Base-by-base conservation (phyloP, 208 protist species). In the Crithidia thermophila region DNA sequence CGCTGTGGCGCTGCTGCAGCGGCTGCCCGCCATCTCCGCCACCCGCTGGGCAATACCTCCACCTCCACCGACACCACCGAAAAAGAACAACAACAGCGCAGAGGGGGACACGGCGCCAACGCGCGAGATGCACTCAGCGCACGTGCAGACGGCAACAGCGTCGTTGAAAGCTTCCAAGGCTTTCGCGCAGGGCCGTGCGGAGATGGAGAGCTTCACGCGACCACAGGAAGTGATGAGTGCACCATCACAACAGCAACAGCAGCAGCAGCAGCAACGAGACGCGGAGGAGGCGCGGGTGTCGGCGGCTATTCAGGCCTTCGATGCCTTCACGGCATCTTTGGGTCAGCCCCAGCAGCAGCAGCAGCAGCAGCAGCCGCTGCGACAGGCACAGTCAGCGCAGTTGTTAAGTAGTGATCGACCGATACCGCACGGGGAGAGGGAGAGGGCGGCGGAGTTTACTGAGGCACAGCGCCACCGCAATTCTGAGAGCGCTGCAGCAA, bases 1-100 rank as follows among this genome's bases (percentile, higher is more conserved):
- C 63, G 81, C 85, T 10, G 46, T 91, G 27, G 27, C 75, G 23
- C 60, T 91, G 39, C 71, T 91, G 60, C 62, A 71, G 13, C 69
- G 56, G 21, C 55, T 91, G 20, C 67, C 71, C 25, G 64, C 72
- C 40, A 61, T 78, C 57, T 36, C 55, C 25, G 72, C 65, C 0
- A 67, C 62, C 10, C 76, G 50, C 14, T 72, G 63, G 75, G 25
- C 23, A 23, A 23, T 69, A 37, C 52, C 65, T 13, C 25, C 11
- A 55, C 18, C 59, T 18, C n/a, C 33, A 18, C 21, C 7, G 9
- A 34, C 23, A 25, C 21, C 27, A 6, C 14, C 23, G 23, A 11
- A 20, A n/a, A 4, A 13, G 14, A 13, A 25, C 36, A 27, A 5
- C 46, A 18, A 37, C 43, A n/a, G 18, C 11, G 33, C 16, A 13